Conservation (phyloP, 192 early-diverging fungal genomes). For the Podila epigama region DNA sequence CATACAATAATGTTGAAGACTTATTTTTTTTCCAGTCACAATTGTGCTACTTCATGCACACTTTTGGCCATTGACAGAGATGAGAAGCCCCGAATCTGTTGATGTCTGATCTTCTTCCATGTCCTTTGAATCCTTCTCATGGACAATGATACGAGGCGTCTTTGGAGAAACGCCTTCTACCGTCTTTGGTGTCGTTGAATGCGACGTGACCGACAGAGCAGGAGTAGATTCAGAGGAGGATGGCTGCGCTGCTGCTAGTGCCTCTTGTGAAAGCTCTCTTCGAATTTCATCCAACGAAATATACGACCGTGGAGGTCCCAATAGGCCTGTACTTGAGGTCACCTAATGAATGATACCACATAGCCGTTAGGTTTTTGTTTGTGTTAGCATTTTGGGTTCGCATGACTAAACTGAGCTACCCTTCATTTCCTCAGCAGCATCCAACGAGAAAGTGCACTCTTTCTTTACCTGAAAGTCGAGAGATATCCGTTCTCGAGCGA, state of each 20-base stretch:
- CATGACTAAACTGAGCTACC: too few relatives aligned
- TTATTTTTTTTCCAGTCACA: not conserved
- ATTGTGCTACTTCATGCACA: not conserved
- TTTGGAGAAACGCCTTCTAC: conserved; percentile 4
- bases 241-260: not conserved
- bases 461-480: conserved; percentile 52
- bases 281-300: conserved; percentile 21
- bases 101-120: not conserved
- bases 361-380: not conserved
- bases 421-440: too few relatives aligned
- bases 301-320: conserved; percentile 7
- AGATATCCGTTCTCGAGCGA: conserved; percentile 43
- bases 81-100: conserved; percentile 16
- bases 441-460: not conserved
- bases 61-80: conserved; percentile 45
- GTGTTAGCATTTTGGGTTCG: not conserved
- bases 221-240: conserved; percentile 9
- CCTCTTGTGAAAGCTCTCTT: conserved; percentile 18
- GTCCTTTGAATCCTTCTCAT: not conserved
- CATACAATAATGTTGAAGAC: too few relatives aligned
- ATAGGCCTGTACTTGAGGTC: conserved; percentile 9
- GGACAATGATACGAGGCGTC: conserved; percentile 7
- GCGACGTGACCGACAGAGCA: conserved; percentile 9
- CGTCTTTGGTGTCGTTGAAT: conserved; percentile 19
- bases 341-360: conserved; percentile 5